These are phyloP conservation scores for Jaminaea rosea DNA, from an alignment of 1,284 basidiomycete species.

Conservation along the genomic window DNA sequence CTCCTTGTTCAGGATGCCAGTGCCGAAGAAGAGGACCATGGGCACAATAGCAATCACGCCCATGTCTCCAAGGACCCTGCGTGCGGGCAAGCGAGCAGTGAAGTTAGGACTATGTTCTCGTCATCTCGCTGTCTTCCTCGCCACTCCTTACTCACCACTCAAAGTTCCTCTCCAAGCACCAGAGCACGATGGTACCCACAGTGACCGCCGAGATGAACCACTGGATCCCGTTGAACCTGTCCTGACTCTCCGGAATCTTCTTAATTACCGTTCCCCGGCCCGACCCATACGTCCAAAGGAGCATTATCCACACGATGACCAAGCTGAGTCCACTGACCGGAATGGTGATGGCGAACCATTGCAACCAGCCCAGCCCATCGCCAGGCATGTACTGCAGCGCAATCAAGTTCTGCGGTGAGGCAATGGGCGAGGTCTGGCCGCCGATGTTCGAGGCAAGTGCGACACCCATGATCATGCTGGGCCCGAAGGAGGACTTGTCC, in stretches of 20 bases:
- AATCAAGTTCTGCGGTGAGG: conserved; percentile 94
- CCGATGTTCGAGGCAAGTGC: conserved; percentile 96
- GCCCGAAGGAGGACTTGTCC: conserved; percentile 74
- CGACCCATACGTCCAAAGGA: conserved; percentile 77
- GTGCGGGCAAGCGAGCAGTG: no score
- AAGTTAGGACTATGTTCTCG: no score
- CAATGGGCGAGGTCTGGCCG: conserved; percentile 82
- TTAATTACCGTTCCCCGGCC: conserved; percentile 53
- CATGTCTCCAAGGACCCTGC: conserved; percentile 91
- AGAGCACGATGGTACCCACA: conserved; percentile 74
- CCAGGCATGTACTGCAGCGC: conserved; percentile 74
- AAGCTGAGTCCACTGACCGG: conserved; percentile 81
- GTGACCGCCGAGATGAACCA: conserved; percentile 83
- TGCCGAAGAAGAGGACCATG: conserved; percentile 86
- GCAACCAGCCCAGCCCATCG: conserved; percentile 73
- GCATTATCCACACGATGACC: conserved; percentile 78
- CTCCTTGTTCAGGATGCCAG: conserved; percentile 83
- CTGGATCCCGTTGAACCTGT: conserved; percentile 67
- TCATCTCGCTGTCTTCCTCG: no score
- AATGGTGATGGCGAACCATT: conserved; percentile 88
- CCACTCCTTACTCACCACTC: no score
- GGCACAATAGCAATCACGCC: conserved; percentile 86
- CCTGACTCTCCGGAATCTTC: conserved; percentile 26
- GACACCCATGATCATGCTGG: conserved; percentile 87
- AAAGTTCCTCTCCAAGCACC: conserved; percentile 80